A percentile compares a stretch with the other conserved stretches of the same genome.
These are phyloP conservation scores for Termitomyces bulborhizus DNA, from an alignment of 768 basidiomycete genomes.

Conservation along the genomic window DNA sequence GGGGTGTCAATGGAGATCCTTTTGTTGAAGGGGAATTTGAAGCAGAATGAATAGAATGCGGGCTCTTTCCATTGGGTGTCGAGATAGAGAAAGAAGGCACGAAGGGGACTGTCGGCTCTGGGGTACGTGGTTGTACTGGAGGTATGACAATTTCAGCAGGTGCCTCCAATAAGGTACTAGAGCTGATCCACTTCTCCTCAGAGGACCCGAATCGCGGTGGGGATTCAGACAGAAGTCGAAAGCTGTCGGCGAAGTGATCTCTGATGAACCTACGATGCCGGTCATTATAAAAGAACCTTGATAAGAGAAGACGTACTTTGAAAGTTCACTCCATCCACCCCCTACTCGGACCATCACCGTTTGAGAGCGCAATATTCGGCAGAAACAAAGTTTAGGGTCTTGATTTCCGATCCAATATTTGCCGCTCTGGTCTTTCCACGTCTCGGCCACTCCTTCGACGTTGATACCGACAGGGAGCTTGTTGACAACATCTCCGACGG, in stretches of 20 bases:
- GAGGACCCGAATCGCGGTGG: slow-evolving; percentile 43
- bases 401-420: slow-evolving; percentile 96
- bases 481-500: slow-evolving; percentile 90
- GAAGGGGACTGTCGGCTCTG: slow-evolving; percentile 52
- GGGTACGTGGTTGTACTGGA: slow-evolving; percentile 42
- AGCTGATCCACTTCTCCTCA: slow-evolving; percentile 83
- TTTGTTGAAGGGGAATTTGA: slow-evolving; percentile 41
- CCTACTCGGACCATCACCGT: slow-evolving; percentile 97
- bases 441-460: slow-evolving; percentile 72
- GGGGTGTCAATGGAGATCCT: slow-evolving; percentile 69
- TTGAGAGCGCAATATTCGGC: slow-evolving; percentile 83
- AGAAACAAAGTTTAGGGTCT: slow-evolving; percentile 86
- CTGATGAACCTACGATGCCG: slow-evolving; percentile 64
- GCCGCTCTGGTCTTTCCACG: slow-evolving; percentile 89
- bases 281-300: background rate
- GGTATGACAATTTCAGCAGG: slow-evolving; percentile 28
- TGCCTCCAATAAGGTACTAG: slow-evolving; percentile 60
- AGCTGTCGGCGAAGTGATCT: slow-evolving; percentile 79
- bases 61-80: slow-evolving; percentile 47
- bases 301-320: slow-evolving; percentile 52
- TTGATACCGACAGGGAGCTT: slow-evolving; percentile 81
- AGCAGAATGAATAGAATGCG: slow-evolving; percentile 39
- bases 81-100: slow-evolving; percentile 67
- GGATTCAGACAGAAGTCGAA: slow-evolving; percentile 66
- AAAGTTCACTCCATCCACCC: slow-evolving; percentile 90